Evolutionary conservation across 371 early-diverging fungal species (phyloP).

Genomic region (Encephalitozoon romaleae): DNA sequence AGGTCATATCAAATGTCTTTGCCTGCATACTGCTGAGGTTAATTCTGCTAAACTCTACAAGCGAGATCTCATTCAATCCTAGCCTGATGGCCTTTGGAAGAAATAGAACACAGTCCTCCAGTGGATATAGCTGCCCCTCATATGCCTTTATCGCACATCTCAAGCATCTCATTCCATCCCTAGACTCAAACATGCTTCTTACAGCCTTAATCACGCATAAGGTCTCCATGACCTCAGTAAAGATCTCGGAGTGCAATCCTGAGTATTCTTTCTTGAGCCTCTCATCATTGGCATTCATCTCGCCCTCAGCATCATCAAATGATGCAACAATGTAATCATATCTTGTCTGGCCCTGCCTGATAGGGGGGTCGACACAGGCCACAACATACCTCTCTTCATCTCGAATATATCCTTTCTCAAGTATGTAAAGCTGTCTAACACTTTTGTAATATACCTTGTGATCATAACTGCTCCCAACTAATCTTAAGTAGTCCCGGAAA

Average conservation of each 20-base stretch:
- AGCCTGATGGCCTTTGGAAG: constrained; percentile 83
- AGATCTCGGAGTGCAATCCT: constrained; percentile 73
- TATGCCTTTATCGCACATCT: constrained; percentile 92
- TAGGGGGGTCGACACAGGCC: constrained; percentile 81
- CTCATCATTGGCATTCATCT: constrained; percentile 63
- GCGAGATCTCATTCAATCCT: constrained; percentile 70
- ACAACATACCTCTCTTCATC: constrained; percentile 65
- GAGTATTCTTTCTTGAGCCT: constrained; percentile 75
- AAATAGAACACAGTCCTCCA: constrained; percentile 79
- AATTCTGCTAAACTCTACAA: constrained; percentile 70
- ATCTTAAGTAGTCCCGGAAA: constrained; percentile 45
- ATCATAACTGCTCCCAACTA: constrained; percentile 59
- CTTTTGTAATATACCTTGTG: constrained; percentile 56
- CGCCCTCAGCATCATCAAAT: constrained; percentile 78
- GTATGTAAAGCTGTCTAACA: constrained; percentile 42
- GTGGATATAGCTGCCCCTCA: constrained; percentile 85
- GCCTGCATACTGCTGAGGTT: constrained; percentile 57
- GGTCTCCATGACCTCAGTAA: constrained; percentile 76
- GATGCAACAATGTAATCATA: constrained; percentile 90
- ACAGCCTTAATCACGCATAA: constrained; percentile 71
- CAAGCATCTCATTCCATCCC: constrained; percentile 65
- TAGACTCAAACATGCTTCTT: constrained; percentile 62
- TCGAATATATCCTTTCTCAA: constrained; percentile 45
- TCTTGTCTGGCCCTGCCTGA: constrained; percentile 93
- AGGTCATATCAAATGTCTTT: constrained; percentile 61